Base-by-base conservation (phyloP, 2,329 filamentous ascomycete species). In the Trichoderma polysporum region DNA sequence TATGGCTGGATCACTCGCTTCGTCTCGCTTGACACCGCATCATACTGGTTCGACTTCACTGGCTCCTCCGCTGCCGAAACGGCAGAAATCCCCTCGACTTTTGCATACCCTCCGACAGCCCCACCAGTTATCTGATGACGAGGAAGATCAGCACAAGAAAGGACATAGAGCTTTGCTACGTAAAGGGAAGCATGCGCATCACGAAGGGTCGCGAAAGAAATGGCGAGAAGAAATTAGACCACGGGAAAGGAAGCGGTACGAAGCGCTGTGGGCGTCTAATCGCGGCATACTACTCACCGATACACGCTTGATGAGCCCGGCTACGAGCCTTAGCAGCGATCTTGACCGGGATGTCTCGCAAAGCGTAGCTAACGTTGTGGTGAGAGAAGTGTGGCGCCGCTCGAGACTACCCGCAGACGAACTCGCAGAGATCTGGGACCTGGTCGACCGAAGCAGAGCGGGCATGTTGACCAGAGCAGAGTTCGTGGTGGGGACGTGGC, bases 211-310 rank as follows among this genome's bases (percentile, higher is more conserved):
- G 4, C 85, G 91, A 19, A 89, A 88, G 73, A 86, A 91, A 7
- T 95, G 92, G 92, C 86, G 91, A 49, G 91, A 94, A 71, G 84
- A 88, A 68, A 86, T 95, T 49, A 91, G 90, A 0, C 84, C 87
- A 56, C 82, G 87, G 5, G 91, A 95, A 74, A 83, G 90, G n/a
- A 91, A 91, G 73, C 85, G 92, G 1, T 95, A 95, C 76, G 92
- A 94, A 76, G 92, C 90, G 2, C 86, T 95, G 1, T 95, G 91
- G 91, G 92, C 92, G 1, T 92, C 91, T 49, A 95, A 95, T 73
- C 87, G 88, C 57, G 91, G 91, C 0, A 67, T 88, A 0, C 78
- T 86, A 9, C 75, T 85, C 2, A 72, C 78, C 2, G 25, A 68
- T 17, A 58, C 39, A 29, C 39, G 52, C 29, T 13, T 53, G 15